Percentiles rank a stretch among this genome's conserved stretches.
Evolutionary conservation across 306 rosid species (phyloP).

Genomic region (Elaeagnus macrophylla): DNA sequence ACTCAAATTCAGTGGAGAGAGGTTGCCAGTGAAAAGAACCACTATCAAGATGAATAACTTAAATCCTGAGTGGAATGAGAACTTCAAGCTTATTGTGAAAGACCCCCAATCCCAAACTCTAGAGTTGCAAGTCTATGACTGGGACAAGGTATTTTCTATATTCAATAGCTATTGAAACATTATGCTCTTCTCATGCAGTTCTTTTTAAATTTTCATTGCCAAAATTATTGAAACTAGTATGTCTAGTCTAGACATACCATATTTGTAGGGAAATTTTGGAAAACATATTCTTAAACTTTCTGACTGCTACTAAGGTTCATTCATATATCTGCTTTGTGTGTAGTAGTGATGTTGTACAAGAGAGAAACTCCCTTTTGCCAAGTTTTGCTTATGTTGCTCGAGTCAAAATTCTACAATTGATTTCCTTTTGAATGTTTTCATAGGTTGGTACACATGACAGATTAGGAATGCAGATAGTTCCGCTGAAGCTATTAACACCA

Average conservation of each 20-base stretch:
- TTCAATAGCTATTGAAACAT: not conserved
- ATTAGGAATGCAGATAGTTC: constrained; percentile 82
- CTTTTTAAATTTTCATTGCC: no score
- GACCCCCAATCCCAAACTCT: constrained; percentile 84
- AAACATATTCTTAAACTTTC: no score
- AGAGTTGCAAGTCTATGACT: constrained; percentile 75
- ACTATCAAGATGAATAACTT: constrained; percentile 63
- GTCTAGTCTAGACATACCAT: no score
- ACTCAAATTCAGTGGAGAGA: constrained; percentile 66
- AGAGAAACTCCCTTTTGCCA: no score
- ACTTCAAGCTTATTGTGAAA: constrained; percentile 75
- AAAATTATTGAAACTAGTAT: no score
- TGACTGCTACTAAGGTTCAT: no score
- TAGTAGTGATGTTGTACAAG: no score
- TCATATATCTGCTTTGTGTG: no score
- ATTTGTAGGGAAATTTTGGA: no score
- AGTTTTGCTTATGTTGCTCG: no score
- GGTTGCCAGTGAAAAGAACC: constrained; percentile 65
- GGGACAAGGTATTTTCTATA: constrained; percentile 73
- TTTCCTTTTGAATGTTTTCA: constrained; percentile 10
- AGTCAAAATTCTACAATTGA: not conserved
- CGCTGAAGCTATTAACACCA: constrained; percentile 56
- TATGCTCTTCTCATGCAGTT: not conserved
- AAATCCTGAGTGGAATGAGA: constrained; percentile 94
- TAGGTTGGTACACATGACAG: constrained; percentile 83